Evolutionary conservation across 176 grass and related monocot genomes (phyloP).

Genomic region (Ensete glaucum): DNA sequence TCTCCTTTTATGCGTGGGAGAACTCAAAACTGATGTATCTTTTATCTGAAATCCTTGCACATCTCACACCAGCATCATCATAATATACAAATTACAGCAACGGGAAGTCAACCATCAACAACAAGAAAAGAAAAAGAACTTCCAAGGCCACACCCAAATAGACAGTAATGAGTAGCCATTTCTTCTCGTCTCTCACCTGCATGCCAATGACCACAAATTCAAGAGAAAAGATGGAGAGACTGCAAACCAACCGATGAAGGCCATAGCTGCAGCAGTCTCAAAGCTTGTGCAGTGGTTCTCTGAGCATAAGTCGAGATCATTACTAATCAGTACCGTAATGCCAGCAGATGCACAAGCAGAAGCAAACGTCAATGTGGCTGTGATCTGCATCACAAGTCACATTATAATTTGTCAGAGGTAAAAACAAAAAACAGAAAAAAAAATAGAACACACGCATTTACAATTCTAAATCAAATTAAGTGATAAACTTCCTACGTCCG

Average conservation of each 20-base stretch:
- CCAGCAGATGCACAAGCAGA: slow-evolving; percentile 70
- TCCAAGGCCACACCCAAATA: not conserved
- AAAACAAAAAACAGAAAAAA: not conserved
- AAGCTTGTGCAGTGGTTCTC: slow-evolving; percentile 64
- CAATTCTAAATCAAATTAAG: no score
- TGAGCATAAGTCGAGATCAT: slow-evolving; percentile 55
- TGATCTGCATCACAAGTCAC: slow-evolving; percentile 42
- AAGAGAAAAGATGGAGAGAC: slow-evolving; percentile 46
- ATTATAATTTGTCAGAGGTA: not conserved
- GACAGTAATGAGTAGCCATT: not conserved
- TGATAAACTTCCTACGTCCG: no score
- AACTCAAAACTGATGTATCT: no score
- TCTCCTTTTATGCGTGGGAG: no score
- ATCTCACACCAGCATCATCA: not conserved
- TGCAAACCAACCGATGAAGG: slow-evolving; percentile 74
- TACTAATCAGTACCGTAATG: slow-evolving; percentile 65
- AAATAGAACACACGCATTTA: no score
- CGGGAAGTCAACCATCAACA: not conserved
- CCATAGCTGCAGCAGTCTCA: slow-evolving; percentile 62
- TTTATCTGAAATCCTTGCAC: not conserved
- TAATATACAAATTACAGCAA: not conserved
- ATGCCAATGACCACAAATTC: slow-evolving; percentile 60
- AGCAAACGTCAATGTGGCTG: slow-evolving; percentile 43
- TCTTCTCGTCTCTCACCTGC: slow-evolving; percentile 25
- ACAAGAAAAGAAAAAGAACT: not conserved